These are phyloP conservation scores for Mycena venus DNA, from an alignment of 768 basidiomycete genomes.

Conservation along the genomic window DNA sequence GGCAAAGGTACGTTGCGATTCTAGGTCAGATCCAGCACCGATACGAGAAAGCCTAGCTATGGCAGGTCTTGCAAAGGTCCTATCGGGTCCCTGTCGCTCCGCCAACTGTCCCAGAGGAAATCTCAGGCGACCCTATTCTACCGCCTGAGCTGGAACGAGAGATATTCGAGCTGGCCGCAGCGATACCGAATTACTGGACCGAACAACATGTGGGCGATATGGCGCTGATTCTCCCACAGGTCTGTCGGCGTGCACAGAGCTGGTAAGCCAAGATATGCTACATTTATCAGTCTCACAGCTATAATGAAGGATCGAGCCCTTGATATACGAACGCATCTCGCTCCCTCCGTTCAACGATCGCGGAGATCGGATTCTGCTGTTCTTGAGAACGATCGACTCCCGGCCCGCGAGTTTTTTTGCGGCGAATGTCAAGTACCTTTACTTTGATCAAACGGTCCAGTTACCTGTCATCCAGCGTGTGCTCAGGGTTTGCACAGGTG, in stretches of 20 bases:
- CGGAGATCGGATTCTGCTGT: slow-evolving; percentile 43
- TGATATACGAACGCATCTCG: slow-evolving; percentile 54
- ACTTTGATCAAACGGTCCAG: slow-evolving; percentile 46
- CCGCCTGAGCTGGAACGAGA: slow-evolving; percentile 25
- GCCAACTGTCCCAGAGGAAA: neutral
- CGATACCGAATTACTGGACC: neutral
- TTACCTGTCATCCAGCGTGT: slow-evolving; percentile 34
- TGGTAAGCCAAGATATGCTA: too few species aligned
- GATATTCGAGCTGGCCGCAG: slow-evolving; percentile 21
- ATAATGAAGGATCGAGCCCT: slow-evolving; percentile 51
- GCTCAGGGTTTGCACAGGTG: slow-evolving; percentile 52
- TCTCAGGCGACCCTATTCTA: slow-evolving; percentile 17
- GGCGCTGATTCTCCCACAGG: neutral
- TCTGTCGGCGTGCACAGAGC: slow-evolving; percentile 8
- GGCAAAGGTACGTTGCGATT: too few species aligned
- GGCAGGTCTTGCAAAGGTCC: neutral
- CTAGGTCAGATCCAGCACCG: too few species aligned
- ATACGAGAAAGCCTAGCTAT: too few species aligned
- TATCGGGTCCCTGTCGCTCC: neutral
- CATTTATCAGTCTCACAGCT: too few species aligned
- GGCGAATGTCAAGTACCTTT: slow-evolving; percentile 52
- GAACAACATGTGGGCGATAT: slow-evolving; percentile 7
- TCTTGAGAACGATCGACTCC: slow-evolving; percentile 50
- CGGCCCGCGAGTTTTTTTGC: slow-evolving; percentile 52
- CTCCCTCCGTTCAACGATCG: slow-evolving; percentile 39